These are phyloP conservation scores for Stromatinia cepivora DNA, from an alignment of 2,329 filamentous ascomycete genomes.

Conservation along the genomic window DNA sequence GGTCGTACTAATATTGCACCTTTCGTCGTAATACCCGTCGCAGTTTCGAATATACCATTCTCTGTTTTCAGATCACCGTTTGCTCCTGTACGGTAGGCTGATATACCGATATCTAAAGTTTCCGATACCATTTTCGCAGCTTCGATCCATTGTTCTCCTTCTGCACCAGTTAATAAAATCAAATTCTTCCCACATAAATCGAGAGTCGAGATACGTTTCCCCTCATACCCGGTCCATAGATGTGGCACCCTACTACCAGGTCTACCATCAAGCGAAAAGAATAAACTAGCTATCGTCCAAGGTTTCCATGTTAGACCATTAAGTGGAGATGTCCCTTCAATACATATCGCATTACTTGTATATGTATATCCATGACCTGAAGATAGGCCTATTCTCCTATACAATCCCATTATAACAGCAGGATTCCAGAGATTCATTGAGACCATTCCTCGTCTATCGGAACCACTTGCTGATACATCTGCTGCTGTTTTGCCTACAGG, in stretches of 20 bases:
- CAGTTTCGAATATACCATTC: conserved; percentile 30
- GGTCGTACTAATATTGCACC: conserved; percentile 42
- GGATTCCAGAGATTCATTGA: conserved; percentile 9
- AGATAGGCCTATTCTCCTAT: conserved; percentile 17
- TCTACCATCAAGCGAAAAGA: conserved; percentile 35
- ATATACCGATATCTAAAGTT: conserved; percentile 19
- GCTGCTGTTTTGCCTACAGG: conserved; percentile 39
- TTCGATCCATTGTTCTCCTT: conserved; percentile 28
- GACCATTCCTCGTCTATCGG: conserved; percentile 26
- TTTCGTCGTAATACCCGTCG: conserved; percentile 36
- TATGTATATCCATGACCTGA: conserved; percentile 30
- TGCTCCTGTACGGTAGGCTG: conserved; percentile 28
- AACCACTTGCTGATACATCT: conserved; percentile 21
- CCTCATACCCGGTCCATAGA: conserved; percentile 38
- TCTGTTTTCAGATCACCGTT: conserved; percentile 25
- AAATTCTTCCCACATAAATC: conserved; percentile 40
- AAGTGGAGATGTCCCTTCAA: conserved; percentile 27
- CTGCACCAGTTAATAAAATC: conserved; percentile 36
- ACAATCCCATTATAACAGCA: not conserved
- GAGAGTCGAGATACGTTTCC: conserved; percentile 38
- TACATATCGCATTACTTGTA: conserved; percentile 11
- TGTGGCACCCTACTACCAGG: conserved; percentile 42
- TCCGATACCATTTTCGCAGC: conserved; percentile 22
- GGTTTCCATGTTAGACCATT: conserved; percentile 36
- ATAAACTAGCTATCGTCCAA: conserved; percentile 37